phyloP scores from a whole-genome alignment of 139 green algal genomes.

The Marvania coccoides region DNA sequence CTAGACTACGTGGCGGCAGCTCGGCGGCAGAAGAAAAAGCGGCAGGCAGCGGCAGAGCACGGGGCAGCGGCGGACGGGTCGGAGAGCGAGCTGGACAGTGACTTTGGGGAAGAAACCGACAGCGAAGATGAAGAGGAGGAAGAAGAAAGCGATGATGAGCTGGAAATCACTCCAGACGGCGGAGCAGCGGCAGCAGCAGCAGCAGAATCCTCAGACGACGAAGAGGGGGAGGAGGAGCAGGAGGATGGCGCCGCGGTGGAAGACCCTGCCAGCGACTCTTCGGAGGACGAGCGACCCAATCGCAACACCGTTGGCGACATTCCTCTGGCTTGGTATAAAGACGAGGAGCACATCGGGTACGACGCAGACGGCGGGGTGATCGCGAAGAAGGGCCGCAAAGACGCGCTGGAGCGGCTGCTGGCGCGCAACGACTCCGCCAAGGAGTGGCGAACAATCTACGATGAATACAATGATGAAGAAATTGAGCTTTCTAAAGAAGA shows the following conservation, averaged over 20 bases:
- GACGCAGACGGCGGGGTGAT: conserved; percentile 68
- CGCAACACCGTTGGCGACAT: conserved; percentile 87
- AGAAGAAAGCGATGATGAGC: neutral
- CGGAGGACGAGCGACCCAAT: conserved; percentile 82
- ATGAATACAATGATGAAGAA: conserved; percentile 97
- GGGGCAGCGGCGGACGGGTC: neutral
- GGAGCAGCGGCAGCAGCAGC: neutral
- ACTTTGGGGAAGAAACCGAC: neutral
- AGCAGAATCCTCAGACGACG: neutral
- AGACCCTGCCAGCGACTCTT: conserved; percentile 71
- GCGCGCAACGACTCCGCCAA: conserved; percentile 43
- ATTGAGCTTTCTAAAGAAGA: conserved; percentile 82
- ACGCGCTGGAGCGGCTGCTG: conserved; percentile 75
- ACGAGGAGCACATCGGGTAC: conserved; percentile 96
- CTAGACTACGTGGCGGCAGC: conserved; percentile 35
- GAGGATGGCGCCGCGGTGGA: neutral
- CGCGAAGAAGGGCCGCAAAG: conserved; percentile 37
- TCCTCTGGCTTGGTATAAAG: conserved; percentile 89
- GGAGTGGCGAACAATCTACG: conserved; percentile 75
- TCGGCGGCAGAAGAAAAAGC: neutral
- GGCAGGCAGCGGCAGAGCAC: neutral
- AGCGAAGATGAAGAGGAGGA: conserved; percentile 10
- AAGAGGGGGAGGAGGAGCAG: conserved; percentile 1
- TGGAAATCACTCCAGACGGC: neutral
- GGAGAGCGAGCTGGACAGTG: neutral